These are phyloP conservation scores for Pinguiococcus pyrenoidosus DNA, from an alignment of 108 stramenopile genomes.

Conservation along the genomic window DNA sequence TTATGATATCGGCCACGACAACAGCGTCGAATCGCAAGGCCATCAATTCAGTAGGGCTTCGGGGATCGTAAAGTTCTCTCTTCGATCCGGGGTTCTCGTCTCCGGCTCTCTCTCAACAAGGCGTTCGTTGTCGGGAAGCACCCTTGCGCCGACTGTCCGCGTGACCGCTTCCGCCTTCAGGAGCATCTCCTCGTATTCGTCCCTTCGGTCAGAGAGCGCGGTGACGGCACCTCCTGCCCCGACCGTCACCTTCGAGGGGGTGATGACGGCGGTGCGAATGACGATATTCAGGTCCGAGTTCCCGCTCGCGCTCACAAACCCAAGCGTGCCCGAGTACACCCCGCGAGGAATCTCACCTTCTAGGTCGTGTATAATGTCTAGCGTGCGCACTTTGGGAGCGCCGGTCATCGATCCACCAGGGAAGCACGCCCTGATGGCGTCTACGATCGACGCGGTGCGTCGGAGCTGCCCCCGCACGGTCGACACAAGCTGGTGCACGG, in stretches of 20 bases:
- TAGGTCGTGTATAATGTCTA: constrained; percentile 70
- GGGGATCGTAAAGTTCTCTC: too few species aligned
- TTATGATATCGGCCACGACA: too few species aligned
- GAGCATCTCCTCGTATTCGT: constrained; percentile 83
- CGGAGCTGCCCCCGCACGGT: constrained; percentile 61
- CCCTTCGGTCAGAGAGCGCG: constrained; percentile 63
- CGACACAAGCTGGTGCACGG: constrained; percentile 89
- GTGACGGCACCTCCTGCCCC: constrained; percentile 91
- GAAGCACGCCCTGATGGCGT: constrained; percentile 74
- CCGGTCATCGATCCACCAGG: constrained; percentile 97
- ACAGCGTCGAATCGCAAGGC: too few species aligned
- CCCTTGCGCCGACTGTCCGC: constrained; percentile 10
- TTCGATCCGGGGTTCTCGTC: too few species aligned
- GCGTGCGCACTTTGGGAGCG: constrained; percentile 84
- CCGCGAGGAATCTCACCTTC: constrained; percentile 60
- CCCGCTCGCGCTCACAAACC: constrained; percentile 64
- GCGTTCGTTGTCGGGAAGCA: too few species aligned
- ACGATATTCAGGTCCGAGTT: constrained; percentile 65
- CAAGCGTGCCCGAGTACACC: constrained; percentile 77
- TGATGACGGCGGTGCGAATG: constrained; percentile 71
- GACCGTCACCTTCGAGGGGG: constrained; percentile 49
- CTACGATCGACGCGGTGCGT: constrained; percentile 32
- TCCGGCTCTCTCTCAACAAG: too few species aligned
- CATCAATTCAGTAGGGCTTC: too few species aligned
- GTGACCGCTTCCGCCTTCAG: constrained; percentile 54